phyloP scores from a whole-genome alignment of 2,329 filamentous ascomycete genomes.

The Arthrocladium fulminans region DNA sequence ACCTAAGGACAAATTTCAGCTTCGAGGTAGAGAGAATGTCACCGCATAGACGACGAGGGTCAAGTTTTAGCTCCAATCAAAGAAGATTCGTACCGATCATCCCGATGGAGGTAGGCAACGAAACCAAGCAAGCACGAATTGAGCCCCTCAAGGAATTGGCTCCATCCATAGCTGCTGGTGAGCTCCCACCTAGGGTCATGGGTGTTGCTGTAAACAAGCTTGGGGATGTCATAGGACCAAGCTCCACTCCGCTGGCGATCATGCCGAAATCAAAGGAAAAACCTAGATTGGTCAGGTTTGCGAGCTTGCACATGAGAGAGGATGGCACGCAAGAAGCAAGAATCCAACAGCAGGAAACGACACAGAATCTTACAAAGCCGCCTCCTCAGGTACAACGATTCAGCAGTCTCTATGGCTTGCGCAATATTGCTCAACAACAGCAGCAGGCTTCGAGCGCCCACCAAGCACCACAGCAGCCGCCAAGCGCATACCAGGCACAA shows the following conservation, averaged over 20 bases:
- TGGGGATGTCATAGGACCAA: conserved; percentile 7
- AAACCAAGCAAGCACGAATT: conserved; percentile 19
- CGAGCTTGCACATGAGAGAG: conserved; percentile 17
- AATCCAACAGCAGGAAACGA: background rate
- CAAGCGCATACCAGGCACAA: background rate
- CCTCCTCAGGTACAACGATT: conserved; percentile 4
- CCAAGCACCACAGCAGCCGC: background rate
- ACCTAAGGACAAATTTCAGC: conserved; percentile 21
- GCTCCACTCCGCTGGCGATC: conserved; percentile 8
- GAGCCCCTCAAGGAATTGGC: conserved; percentile 11
- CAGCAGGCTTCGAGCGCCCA: background rate
- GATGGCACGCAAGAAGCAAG: background rate
- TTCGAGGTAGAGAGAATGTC: conserved; percentile 19
- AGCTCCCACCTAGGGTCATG: background rate
- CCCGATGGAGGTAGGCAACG: conserved; percentile 16
- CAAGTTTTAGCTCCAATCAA: conserved; percentile 11
- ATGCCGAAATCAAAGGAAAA: conserved; percentile 13
- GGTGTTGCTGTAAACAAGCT: conserved; percentile 6
- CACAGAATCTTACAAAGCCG: background rate
- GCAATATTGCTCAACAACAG: background rate
- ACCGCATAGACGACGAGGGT: conserved; percentile 10
- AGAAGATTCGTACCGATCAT: conserved; percentile 18
- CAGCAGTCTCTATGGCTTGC: conserved; percentile 5
- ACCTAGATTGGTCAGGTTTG: conserved; percentile 18
- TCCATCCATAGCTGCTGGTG: background rate